Evolutionary conservation across 2,329 filamentous ascomycete genomes (phyloP), one percentile per base, ranked within the genome.

Genomic region (Aaosphaeria arxii): DNA sequence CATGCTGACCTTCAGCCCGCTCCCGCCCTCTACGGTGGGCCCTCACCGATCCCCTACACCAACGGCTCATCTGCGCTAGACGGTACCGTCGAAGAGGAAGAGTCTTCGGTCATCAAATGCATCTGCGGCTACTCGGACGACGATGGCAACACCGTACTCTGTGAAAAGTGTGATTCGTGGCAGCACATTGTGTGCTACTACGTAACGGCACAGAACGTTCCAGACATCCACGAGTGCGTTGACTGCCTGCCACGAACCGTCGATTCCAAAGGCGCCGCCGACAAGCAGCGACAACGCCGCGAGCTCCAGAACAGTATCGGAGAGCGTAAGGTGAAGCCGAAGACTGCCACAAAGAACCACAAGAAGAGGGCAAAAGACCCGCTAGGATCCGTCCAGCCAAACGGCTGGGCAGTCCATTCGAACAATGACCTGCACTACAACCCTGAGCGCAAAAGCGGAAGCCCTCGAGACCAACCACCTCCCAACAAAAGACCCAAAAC

Each of bases 161-260:
- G 94, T 79, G 94, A 97, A 69, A 83, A 80, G 50, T 99, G 94
- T 78, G 89, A 96, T 69, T 94, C 91, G 43, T 99, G 94, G 94
- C 94, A 99, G 74, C 94, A 99, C 73, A 95, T 96, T 62, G 86
- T 91, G 68, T 99, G 94, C 74, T 97, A 95, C 74, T 97, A 97
- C 69, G 88, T 89, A 60, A 81, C 83, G 66, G 81, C 70, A 49
- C 85, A 70, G 79, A 88, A 77, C 80, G 88, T 74, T 73, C 91
- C 70, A 72, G 86, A 77, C 62, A 79, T 88, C 48, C 92, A 99
- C 75, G 89, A 86, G 47, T 99, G 94, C 74, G 84, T 85, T 62
- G 90, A 96, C 61, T 99, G 94, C 76, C 84, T 87, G 51, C 91
- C 91, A 13, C 82, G 91, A 53, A 73, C 76, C 42, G 73, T 96